Percentiles rank a stretch among this genome's conserved stretches.
Evolutionary conservation across 1,139 yeast species (phyloP).

Genomic region (Candida sojae): DNA sequence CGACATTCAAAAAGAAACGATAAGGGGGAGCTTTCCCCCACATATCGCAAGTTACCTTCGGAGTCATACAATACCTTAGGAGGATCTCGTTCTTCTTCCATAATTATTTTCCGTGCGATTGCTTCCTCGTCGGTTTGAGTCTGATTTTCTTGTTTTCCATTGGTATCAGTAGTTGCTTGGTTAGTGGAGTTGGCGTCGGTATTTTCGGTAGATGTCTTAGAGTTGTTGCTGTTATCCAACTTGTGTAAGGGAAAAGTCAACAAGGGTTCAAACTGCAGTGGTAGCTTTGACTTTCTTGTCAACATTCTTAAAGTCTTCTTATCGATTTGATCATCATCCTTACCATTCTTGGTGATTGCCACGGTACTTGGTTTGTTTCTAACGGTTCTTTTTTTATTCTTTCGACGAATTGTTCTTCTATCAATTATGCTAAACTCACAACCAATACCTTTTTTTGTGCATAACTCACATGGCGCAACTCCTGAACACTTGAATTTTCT

Average conservation of each 20-base stretch:
- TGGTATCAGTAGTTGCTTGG: not conserved
- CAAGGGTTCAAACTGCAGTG: constrained; percentile 13
- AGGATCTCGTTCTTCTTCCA: constrained; percentile 5
- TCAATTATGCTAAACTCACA: constrained; percentile 30
- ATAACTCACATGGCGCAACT: constrained; percentile 27
- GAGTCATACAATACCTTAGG: constrained; percentile 13
- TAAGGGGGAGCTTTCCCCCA: constrained; percentile 27
- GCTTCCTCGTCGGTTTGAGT: constrained; percentile 10
- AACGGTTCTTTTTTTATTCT: constrained; percentile 14
- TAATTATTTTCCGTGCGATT: constrained; percentile 4
- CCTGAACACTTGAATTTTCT: constrained; percentile 38
- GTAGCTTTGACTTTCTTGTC: constrained; percentile 9
- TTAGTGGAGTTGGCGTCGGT: not conserved
- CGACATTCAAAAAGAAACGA: constrained; percentile 25
- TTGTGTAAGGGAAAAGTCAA: constrained; percentile 15
- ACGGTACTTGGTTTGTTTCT: not conserved
- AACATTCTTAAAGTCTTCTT: constrained; percentile 11
- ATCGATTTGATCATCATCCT: constrained; percentile 12
- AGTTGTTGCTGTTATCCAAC: constrained; percentile 8
- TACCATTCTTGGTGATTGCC: not conserved
- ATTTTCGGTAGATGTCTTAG: not conserved
- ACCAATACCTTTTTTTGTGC: constrained; percentile 24
- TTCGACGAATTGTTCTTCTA: constrained; percentile 16
- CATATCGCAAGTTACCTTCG: constrained; percentile 21
- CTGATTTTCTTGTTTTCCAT: not conserved